Conservation (phyloP, 2,329 filamentous ascomycete genomes). For the Parastagonospora nodorum region DNA sequence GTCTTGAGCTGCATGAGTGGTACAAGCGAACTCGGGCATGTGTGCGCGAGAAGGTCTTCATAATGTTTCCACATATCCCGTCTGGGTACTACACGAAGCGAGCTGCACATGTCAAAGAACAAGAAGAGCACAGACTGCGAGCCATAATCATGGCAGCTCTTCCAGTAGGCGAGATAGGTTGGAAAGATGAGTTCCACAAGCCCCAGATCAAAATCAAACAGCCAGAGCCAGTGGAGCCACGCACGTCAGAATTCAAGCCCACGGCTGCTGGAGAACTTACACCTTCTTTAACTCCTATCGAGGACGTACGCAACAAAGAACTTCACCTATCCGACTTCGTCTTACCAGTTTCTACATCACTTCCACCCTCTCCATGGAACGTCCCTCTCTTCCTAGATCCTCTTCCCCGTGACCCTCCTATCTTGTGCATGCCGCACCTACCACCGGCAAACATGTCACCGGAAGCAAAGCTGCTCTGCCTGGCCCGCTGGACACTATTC, state of each 20-base stretch:
- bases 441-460: constrained; percentile 26
- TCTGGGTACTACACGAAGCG: constrained; percentile 26
- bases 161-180: constrained; percentile 18
- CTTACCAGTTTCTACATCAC: neutral
- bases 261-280: neutral
- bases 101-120: constrained; percentile 12
- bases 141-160: constrained; percentile 20
- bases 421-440: constrained; percentile 11
- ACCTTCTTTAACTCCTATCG: constrained; percentile 8
- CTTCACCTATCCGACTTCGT: neutral
- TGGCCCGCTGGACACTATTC: constrained; percentile 36
- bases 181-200: constrained; percentile 10
- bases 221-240: neutral
- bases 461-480: constrained; percentile 27
- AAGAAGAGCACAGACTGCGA: constrained; percentile 24
- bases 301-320: neutral
- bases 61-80: constrained; percentile 21
- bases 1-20: constrained; percentile 19
- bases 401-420: constrained; percentile 17
- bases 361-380: neutral
- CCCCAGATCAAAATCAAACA: constrained; percentile 14
- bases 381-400: constrained; percentile 14
- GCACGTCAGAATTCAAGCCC: constrained; percentile 3
- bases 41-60: constrained; percentile 29
- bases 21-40: constrained; percentile 16